A percentile compares a stretch with the other conserved stretches of the same genome.
Conservation (phyloP, 2,329 filamentous ascomycete genomes). For the Trichophyton equinum region DNA sequence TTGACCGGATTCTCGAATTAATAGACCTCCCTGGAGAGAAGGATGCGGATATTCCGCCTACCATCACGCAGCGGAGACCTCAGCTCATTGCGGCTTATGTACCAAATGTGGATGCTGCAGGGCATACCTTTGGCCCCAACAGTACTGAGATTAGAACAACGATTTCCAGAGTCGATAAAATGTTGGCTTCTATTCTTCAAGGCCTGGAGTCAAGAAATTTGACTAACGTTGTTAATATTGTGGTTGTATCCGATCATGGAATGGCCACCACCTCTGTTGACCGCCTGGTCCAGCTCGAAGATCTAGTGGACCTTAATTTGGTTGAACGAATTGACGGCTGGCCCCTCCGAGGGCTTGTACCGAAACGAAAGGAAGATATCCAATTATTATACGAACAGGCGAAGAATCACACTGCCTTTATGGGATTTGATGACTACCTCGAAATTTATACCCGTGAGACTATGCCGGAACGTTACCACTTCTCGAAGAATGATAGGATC, state of each 20-base stretch:
- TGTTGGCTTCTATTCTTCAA: slow-evolving; percentile 64
- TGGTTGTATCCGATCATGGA: slow-evolving; percentile 94
- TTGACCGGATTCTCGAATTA: slow-evolving; percentile 64
- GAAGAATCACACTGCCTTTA: slow-evolving; percentile 39
- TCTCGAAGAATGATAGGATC: slow-evolving; percentile 74
- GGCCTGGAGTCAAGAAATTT: slow-evolving; percentile 73
- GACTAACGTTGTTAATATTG: slow-evolving; percentile 78
- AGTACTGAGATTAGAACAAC: slow-evolving; percentile 77
- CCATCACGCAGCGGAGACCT: slow-evolving; percentile 51
- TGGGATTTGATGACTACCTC: slow-evolving; percentile 43
- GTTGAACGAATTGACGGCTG: slow-evolving; percentile 85
- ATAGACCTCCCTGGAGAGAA: slow-evolving; percentile 70
- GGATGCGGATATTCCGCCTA: slow-evolving; percentile 27
- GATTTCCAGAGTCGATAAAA: slow-evolving; percentile 65
- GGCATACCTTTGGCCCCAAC: slow-evolving; percentile 83
- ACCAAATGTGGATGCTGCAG: slow-evolving; percentile 76
- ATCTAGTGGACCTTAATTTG: slow-evolving; percentile 63
- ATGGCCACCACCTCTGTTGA: slow-evolving; percentile 86
- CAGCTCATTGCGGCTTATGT: slow-evolving; percentile 93
- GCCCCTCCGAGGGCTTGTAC: slow-evolving; percentile 81
- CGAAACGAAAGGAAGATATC: slow-evolving; percentile 56
- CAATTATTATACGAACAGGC: slow-evolving; percentile 51
- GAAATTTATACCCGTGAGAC: slow-evolving; percentile 76
- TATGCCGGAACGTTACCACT: slow-evolving; percentile 91
- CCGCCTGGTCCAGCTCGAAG: slow-evolving; percentile 77